Conservation (phyloP, 1,284 basidiomycete genomes). For the Schizophyllum commune region DNA sequence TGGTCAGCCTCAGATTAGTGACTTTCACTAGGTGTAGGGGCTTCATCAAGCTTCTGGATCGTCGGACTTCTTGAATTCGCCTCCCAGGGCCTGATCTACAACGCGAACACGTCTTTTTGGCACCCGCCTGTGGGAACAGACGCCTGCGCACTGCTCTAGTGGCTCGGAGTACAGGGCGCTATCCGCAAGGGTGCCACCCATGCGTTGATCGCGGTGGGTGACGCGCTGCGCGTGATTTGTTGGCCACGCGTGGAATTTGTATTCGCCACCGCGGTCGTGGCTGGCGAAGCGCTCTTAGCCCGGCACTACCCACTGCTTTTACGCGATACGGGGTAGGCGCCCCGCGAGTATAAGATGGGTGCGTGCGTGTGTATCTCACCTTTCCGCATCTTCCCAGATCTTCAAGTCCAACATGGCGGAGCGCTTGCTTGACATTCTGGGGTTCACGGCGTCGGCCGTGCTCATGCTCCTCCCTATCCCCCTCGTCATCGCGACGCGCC, state of each 20-base stretch:
- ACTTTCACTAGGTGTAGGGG: not conserved
- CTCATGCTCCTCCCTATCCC: not conserved
- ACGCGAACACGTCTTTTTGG: not conserved
- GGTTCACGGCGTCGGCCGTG: not conserved
- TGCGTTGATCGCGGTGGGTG: not conserved
- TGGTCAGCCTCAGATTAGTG: not conserved
- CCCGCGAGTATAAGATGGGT: not conserved
- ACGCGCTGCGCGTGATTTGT: not conserved
- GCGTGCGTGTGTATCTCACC: not conserved
- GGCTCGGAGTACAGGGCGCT: not conserved
- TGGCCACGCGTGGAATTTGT: not conserved
- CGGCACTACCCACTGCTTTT: no score
- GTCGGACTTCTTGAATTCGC: not conserved
- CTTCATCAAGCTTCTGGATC: not conserved
- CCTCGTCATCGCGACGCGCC: not conserved
- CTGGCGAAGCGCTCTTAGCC: not conserved
- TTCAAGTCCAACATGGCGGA: not conserved
- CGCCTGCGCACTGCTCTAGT: not conserved
- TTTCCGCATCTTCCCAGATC: not conserved
- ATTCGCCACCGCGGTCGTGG: not conserved
- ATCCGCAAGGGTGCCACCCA: not conserved
- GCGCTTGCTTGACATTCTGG: not conserved
- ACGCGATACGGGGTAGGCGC: not conserved
- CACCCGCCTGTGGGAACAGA: not conserved
- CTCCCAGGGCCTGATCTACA: not conserved